These are phyloP conservation scores for Cercophora scortea DNA, from an alignment of 495 filamentous ascomycete species.

Conservation along the genomic window DNA sequence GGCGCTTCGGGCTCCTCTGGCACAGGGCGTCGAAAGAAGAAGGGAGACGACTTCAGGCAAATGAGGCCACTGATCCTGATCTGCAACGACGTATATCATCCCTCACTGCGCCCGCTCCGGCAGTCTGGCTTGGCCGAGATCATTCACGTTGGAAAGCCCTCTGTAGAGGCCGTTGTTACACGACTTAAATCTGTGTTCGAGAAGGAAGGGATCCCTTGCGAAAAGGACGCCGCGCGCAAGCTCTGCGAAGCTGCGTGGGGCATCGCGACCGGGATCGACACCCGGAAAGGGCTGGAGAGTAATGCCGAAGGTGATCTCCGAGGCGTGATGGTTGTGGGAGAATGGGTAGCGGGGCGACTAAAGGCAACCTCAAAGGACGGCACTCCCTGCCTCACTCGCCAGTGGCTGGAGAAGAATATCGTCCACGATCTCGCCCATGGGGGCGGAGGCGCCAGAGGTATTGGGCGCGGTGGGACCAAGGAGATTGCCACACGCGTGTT, in stretches of 20 bases:
- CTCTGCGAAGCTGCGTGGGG: slow-evolving; percentile 92
- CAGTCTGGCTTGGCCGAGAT: slow-evolving; percentile 77
- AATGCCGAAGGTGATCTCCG: slow-evolving; percentile 85
- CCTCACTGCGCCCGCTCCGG: slow-evolving; percentile 75
- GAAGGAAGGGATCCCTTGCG: slow-evolving; percentile 76
- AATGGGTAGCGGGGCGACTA: slow-evolving; percentile 86
- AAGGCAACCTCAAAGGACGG: slow-evolving; percentile 38
- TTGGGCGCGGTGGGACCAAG: slow-evolving; percentile 69
- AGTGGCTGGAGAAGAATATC: slow-evolving; percentile 78
- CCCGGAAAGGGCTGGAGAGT: slow-evolving; percentile 47
- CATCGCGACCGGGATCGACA: slow-evolving; percentile 53
- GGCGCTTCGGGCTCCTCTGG: slow-evolving; percentile 20
- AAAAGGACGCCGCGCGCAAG: slow-evolving; percentile 78
- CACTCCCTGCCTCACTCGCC: slow-evolving; percentile 53
- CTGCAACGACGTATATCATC: slow-evolving; percentile 96
- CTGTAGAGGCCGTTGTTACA: slow-evolving; percentile 75
- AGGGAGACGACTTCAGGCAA: slow-evolving; percentile 75
- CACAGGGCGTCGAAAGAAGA: slow-evolving; percentile 38
- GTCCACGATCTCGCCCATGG: slow-evolving; percentile 62
- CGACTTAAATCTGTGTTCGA: slow-evolving; percentile 77
- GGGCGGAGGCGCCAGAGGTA: slow-evolving; percentile 65
- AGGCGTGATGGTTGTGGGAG: slow-evolving; percentile 84
- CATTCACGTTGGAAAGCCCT: slow-evolving; percentile 84
- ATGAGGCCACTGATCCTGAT: slow-evolving; percentile 85
- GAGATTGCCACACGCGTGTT: slow-evolving; percentile 84